A percentile compares a stretch with the other conserved stretches of the same genome.
Evolutionary conservation across 2,329 filamentous ascomycete genomes (phyloP).

Genomic region (Colletotrichum tofieldiae): DNA sequence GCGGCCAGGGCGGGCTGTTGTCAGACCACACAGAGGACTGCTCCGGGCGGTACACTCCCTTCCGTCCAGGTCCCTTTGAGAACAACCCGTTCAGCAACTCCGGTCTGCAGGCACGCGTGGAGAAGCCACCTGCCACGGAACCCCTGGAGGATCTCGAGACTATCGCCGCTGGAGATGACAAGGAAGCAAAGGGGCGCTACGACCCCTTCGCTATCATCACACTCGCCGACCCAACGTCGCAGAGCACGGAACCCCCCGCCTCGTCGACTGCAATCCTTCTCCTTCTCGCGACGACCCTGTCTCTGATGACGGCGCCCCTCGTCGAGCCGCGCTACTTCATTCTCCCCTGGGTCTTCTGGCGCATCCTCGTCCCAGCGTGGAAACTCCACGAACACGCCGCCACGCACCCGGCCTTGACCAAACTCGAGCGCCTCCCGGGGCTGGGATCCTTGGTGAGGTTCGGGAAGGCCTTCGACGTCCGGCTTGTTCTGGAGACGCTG

Average conservation of each 20-base stretch:
- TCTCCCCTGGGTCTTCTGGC: conserved; percentile 94
- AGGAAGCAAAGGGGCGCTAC: conserved; percentile 12
- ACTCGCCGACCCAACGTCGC: conserved; percentile 47
- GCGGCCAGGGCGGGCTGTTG: conserved; percentile 39
- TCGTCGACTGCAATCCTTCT: conserved; percentile 71
- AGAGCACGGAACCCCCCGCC: conserved; percentile 51
- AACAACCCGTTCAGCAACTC: conserved; percentile 50
- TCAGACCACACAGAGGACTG: conserved; percentile 24
- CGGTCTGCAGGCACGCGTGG: conserved; percentile 4
- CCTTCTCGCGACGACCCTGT: conserved; percentile 80
- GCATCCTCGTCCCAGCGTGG: conserved; percentile 80
- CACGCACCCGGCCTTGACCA: conserved; percentile 1
- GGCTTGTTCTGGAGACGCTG: conserved; percentile 72
- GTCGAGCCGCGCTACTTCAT: conserved; percentile 98
- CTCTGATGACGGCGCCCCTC: conserved; percentile 88
- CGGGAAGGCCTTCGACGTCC: conserved; percentile 58
- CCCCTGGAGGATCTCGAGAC: background rate
- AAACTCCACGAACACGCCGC: conserved; percentile 30
- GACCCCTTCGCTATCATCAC: conserved; percentile 43
- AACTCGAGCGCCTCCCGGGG: conserved; percentile 21
- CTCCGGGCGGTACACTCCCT: conserved; percentile 10
- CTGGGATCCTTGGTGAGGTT: conserved; percentile 33
- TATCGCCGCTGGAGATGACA: background rate
- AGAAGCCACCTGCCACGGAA: conserved; percentile 24
- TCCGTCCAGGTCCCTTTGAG: conserved; percentile 44